Evolutionary conservation across 192 early-diverging fungal genomes (phyloP).

Genomic region (Backusella mclennaniae): DNA sequence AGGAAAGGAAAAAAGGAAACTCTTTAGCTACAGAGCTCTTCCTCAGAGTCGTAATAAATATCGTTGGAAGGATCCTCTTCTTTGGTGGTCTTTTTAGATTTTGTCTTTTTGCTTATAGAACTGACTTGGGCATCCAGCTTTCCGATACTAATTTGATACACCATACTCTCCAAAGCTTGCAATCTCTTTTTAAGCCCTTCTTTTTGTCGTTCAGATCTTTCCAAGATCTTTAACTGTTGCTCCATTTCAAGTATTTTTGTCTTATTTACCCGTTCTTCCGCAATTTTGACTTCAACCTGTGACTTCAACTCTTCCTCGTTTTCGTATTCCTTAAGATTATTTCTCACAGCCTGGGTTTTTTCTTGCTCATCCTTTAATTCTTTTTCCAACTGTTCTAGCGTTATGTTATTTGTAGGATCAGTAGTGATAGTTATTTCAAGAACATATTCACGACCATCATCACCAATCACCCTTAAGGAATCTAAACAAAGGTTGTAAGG

Average conservation of each 20-base stretch:
- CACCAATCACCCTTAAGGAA: not conserved
- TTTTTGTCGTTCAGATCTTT: not conserved
- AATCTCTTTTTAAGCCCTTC: not conserved
- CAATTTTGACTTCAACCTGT: not conserved
- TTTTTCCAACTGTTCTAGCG: not conserved
- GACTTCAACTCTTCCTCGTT: not conserved
- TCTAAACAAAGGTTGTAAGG: not conserved
- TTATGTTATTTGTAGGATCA: not conserved
- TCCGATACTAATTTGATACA: not conserved
- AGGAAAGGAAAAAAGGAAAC: not conserved
- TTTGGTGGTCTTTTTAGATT: not conserved
- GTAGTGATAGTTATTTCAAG: not conserved
- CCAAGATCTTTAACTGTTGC: not conserved
- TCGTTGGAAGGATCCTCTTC: not conserved
- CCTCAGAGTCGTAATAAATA: not conserved
- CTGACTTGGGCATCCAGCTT: not conserved
- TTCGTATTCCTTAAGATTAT: not conserved
- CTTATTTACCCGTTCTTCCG: not conserved
- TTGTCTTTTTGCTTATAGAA: not conserved
- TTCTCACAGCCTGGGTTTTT: not conserved
- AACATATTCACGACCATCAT: not conserved
- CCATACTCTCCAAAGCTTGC: not conserved
- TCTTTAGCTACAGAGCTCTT: not conserved
- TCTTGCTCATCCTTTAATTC: slow-evolving; percentile 2
- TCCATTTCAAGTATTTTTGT: not conserved